Base-by-base conservation (phyloP, 1,139 yeast species). In the Suhomyces yuchorum region DNA sequence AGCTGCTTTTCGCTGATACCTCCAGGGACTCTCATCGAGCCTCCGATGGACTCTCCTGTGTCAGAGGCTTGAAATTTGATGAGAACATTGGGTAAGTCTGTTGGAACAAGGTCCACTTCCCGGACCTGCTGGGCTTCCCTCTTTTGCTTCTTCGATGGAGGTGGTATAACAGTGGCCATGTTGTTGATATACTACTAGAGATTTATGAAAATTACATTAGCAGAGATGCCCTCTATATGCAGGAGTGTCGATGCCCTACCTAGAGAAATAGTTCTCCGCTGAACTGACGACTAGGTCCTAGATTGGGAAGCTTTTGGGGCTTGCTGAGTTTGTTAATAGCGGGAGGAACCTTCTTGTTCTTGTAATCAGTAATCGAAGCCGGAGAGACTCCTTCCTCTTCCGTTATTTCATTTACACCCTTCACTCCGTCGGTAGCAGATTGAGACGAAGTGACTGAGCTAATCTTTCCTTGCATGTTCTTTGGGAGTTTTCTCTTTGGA, bases 161-260 rank as follows among this genome's bases (percentile, higher is more conserved):
- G 99, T 22, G 99, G 99, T 42, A 93, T 69, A 42, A 89, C 77
- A 3, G 99, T 93, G 51, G 99, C 96, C 99, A 93, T 93, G 17
- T 22, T 46, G 32, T 33, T 17, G 30, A 6, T 14, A n/a, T 36
- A 22, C 18, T 6, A 15, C 34, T 20, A 35, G 34, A 24, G 20
- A 15, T 3, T 20, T 22, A 24, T 43, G 51, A 49, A 47, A 46
- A 43, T 30, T 30, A 23, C 30, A 7, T 12, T 22, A 24, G 24
- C 8, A 23, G 32, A 38, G 28, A 26, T 23, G 34, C 23, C 18
- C 12, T 32, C 4, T 45, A 26, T 43, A 33, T 48, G 49, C 51
- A 48, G 51, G 49, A 40, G 8, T 7, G 12, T 24, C 2, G 23
- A 38, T 20, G 6, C 20, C 6, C 7, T 20, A 20, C 8, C 39